Evolutionary conservation across 2,329 filamentous ascomycete genomes (phyloP), one percentile per base, ranked within the genome.

Genomic region (Parafenestella ontariensis): DNA sequence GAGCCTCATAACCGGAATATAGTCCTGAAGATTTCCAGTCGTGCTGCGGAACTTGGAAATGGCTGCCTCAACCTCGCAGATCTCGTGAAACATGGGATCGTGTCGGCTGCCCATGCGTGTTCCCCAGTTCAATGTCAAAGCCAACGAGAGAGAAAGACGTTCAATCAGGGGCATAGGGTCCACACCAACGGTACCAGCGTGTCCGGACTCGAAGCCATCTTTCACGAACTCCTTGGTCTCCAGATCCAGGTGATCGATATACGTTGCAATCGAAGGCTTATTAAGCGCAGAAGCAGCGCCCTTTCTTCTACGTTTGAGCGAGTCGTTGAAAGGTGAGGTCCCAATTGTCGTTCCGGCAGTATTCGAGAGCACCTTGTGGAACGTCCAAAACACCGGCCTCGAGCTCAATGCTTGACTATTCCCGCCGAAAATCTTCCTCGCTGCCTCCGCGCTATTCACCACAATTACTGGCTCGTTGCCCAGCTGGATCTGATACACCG

Each of bases 121-220:
- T 0, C 87, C 87, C 85, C 86, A 89, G 66, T 89, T 89, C 15
- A 89, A 75, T 0, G 87, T 89, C 23, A 89, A 70, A 0, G 85
- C 82, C 3, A 89, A 77, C n/a, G 83, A 87, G 3, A 89, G 73
- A 11, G 81, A 84, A 0, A 89, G 78, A 0, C 87, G 82, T 63
- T 89, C 87, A 41, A 89, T 88, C 82, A 88, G 86, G 0, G 86
- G 85, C 84, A 88, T 86, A 0, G 87, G 86, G 51, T 89, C 85
- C 0, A 89, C 81, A 0, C 84, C 78, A 1, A 75, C 75, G 1
- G 74, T 73, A 0, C 87, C 87, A 1, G 77, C 79, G 6, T 82
- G 75, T 3, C 87, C 87, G 56, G 87, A 84, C 18, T 80, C 78
- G 52, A 84, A 78, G 0, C 87, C 80, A 54, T 89, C 87, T 40